Percentiles rank a stretch among this genome's conserved stretches.
These are phyloP conservation scores for Uronychia binucleata DNA, from an alignment of 73 alveolate genomes.

Conservation along the genomic window DNA sequence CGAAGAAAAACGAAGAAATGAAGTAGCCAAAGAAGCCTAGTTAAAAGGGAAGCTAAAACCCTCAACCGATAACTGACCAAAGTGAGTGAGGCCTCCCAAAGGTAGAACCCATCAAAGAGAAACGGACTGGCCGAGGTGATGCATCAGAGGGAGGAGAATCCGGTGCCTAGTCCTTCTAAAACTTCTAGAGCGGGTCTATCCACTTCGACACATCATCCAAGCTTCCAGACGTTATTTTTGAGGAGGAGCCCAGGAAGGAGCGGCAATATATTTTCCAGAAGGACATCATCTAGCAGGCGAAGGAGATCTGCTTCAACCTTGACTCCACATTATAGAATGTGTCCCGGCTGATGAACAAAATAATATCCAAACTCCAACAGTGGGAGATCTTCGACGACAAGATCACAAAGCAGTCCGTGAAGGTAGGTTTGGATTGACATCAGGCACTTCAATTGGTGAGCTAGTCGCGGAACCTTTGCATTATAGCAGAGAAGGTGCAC, in stretches of 20 bases:
- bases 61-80: neutral
- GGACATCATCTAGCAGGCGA: constrained; percentile 15
- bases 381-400: constrained; percentile 49
- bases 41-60: neutral
- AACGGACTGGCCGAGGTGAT: neutral
- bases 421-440: too few species aligned
- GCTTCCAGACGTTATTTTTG: neutral
- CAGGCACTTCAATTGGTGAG: constrained; percentile 7
- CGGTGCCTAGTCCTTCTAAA: too few species aligned
- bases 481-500: constrained; percentile 18
- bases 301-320: constrained; percentile 28
- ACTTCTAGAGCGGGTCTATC: too few species aligned
- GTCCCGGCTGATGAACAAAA: constrained; percentile 18
- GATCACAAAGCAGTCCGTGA: constrained; percentile 3
- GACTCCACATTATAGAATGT: constrained; percentile 18
- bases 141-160: neutral
- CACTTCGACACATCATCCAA: too few species aligned
- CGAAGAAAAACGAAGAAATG: neutral
- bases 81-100: neutral
- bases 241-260: neutral
- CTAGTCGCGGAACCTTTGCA: constrained; percentile 21
- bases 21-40: neutral
- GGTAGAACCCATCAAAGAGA: neutral
- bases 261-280: constrained; percentile 2
- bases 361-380: constrained; percentile 17